Base-by-base conservation (phyloP, 225 moss, liverwort and hornwort species). In the Bryoerythrophyllum caledonicum region DNA sequence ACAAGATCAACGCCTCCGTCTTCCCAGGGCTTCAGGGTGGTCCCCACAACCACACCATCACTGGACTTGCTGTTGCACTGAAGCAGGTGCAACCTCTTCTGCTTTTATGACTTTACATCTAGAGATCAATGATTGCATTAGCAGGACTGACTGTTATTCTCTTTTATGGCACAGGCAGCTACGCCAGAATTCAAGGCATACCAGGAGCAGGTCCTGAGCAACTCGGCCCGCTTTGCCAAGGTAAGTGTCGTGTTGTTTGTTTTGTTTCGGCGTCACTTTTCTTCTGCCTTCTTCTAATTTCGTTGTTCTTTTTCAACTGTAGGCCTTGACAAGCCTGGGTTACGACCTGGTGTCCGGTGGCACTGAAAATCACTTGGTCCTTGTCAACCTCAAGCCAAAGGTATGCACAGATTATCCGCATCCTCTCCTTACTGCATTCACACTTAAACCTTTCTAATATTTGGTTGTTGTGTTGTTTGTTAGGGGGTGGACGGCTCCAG, bases 11-110 rank as follows among this genome's bases (percentile, higher is more conserved):
- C 43, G 80, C 67, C 28, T 84, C 94, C 46, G 97, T 97, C 6
- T 97, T 97, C 73, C 97, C 94, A 46, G 97, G 97, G 62, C 94
- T 97, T 76, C 97, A 97, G 81, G 97, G 97, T 13, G 97, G 97
- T 26, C 97, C 97, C 60, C 97, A 97, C 75, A 97, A 94, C 64
- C 97, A 97, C 74, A 94, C 97, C 60, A 97, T 97, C 65, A 74
- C 91, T 52, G 97, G 82, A 46, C 97, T 94, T 67, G 96, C 96
- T 63, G 97, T 97, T 38, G 97, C 97, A 11, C 83, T 97, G 5
- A 96, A 96, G 66, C 92, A 92, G 89, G 91, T 21, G 19, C 64
- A 40, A 28, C 23, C 12, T 48, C 27, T 27, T 41, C 28, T 32
- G 25, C n/a, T 55, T 11, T 5, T 14, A 10, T 19, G 1, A 46